These are phyloP conservation scores for Zygosaccharomyces pseudobailii DNA, from an alignment of 1,139 yeast species.

Conservation along the genomic window DNA sequence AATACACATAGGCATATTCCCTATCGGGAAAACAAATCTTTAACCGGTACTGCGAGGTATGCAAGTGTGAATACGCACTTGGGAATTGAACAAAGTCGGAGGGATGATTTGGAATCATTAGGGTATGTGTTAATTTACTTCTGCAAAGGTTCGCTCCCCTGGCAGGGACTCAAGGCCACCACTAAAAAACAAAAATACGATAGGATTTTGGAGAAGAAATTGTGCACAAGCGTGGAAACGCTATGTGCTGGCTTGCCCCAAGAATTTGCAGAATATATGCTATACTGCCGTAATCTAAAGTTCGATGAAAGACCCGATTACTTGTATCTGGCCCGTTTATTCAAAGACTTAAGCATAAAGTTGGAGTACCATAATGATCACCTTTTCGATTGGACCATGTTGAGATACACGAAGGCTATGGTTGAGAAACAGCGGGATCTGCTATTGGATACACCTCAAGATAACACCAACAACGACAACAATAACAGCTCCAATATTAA, in stretches of 20 bases:
- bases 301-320: conserved; percentile 98
- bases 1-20: conserved; percentile 93
- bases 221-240: conserved; percentile 85
- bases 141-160: conserved; percentile 92
- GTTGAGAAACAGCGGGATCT: conserved; percentile 32
- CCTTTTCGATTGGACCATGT: conserved; percentile 95
- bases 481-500: conserved; percentile 14
- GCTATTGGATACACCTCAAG: conserved; percentile 17
- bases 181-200: conserved; percentile 97
- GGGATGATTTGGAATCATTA: conserved; percentile 93
- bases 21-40: conserved; percentile 89
- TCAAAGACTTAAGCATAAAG: conserved; percentile 83
- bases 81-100: conserved; percentile 93
- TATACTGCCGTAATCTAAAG: conserved; percentile 82
- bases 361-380: conserved; percentile 92
- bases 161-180: conserved; percentile 98
- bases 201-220: conserved; percentile 92
- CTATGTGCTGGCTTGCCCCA: conserved; percentile 88
- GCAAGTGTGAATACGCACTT: conserved; percentile 93
- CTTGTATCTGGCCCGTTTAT: conserved; percentile 78
- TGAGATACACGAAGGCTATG: conserved; percentile 65
- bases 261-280: conserved; percentile 84
- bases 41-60: conserved; percentile 98
- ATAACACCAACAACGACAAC: conserved; percentile 10
- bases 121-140: conserved; percentile 94